phyloP scores from a whole-genome alignment of 192 early-diverging fungal species.

The Linnemannia elongata region DNA sequence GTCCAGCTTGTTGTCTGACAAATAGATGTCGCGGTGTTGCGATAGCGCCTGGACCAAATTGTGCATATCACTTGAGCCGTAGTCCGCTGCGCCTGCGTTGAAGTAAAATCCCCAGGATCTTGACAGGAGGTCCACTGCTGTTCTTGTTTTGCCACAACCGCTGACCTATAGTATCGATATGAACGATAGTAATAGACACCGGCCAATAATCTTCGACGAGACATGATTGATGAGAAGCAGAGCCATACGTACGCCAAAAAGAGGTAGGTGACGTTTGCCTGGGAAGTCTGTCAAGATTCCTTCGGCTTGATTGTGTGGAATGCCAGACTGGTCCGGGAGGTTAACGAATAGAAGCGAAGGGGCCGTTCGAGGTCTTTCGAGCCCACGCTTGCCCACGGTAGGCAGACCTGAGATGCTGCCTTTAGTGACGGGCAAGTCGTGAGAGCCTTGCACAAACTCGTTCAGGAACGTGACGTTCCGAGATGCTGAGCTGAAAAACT shows the following conservation, averaged over 20 bases:
- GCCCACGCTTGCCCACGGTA: not conserved
- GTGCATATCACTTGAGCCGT: conserved; percentile 20
- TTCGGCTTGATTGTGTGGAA: not conserved
- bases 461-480: not conserved
- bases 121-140: conserved; percentile 3
- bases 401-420: not conserved
- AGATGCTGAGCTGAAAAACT: not conserved
- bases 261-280: not conserved
- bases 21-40: not conserved
- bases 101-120: conserved; percentile 17
- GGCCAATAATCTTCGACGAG: not conserved
- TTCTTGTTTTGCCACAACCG: conserved; percentile 10
- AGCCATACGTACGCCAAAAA: not conserved
- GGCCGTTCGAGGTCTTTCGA: not conserved
- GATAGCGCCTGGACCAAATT: not conserved
- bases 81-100: conserved; percentile 3
- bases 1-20: not conserved
- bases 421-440: not conserved
- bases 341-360: not conserved
- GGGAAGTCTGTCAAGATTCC: not conserved
- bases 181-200: not conserved
- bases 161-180: not conserved
- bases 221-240: not conserved
- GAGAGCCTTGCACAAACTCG: not conserved
- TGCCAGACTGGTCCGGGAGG: not conserved